A percentile compares a stretch with the other conserved stretches of the same genome.
These are phyloP conservation scores for Psilocybe cyanescens DNA, from an alignment of 768 basidiomycete species.

Conservation along the genomic window DNA sequence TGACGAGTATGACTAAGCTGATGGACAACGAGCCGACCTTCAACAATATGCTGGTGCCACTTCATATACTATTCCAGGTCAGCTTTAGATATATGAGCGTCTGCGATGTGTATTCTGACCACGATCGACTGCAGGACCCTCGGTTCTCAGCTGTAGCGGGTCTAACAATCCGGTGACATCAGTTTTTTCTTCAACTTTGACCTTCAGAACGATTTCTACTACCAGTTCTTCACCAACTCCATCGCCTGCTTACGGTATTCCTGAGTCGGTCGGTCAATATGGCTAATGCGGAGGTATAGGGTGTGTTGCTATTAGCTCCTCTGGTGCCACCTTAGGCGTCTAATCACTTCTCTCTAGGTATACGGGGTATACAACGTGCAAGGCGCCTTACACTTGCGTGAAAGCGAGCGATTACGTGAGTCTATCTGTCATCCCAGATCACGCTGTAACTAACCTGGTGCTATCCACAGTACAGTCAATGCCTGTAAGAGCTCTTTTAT, in stretches of 20 bases:
- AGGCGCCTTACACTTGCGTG: constrained; percentile 35
- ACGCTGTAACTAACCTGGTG: background rate
- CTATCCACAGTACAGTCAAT: constrained; percentile 36
- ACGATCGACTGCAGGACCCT: constrained; percentile 29
- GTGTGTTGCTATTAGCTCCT: constrained; percentile 24
- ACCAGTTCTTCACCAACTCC: constrained; percentile 20
- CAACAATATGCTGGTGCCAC: constrained; percentile 37
- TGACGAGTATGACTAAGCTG: no score
- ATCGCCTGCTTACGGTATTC: constrained; percentile 19
- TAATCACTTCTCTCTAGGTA: constrained; percentile 23
- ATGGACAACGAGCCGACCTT: no score
- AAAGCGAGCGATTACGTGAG: constrained; percentile 38
- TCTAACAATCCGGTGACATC: constrained; percentile 16
- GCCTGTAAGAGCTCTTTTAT: constrained; percentile 17
- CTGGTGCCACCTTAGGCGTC: background rate
- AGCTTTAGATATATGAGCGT: background rate
- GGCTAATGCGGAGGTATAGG: constrained; percentile 44
- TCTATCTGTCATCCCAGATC: background rate
- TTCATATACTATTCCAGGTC: constrained; percentile 44
- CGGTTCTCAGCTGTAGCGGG: constrained; percentile 41
- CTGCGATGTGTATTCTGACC: background rate
- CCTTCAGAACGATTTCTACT: constrained; percentile 14
- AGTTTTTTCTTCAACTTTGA: constrained; percentile 13
- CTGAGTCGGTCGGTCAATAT: constrained; percentile 38
- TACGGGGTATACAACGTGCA: constrained; percentile 40